phyloP scores from a whole-genome alignment of 306 rosid species.

The Vicia villosa region DNA sequence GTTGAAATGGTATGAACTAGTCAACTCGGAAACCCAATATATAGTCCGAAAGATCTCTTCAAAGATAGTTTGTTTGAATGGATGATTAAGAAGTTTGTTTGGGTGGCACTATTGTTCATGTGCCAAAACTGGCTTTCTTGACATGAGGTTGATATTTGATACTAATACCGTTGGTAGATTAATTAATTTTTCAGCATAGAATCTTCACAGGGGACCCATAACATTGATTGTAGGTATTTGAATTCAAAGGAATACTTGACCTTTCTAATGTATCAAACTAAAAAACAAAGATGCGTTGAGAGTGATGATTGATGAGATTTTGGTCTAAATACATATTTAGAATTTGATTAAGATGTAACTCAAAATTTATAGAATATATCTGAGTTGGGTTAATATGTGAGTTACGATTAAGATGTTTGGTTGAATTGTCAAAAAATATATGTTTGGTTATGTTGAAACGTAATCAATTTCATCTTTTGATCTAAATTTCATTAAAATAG shows the following conservation, averaged over 20 bases:
- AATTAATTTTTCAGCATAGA: slow-evolving; percentile 11
- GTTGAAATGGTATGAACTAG: slow-evolving; percentile 38
- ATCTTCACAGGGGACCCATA: slow-evolving; percentile 32
- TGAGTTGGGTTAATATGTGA: too few relatives aligned
- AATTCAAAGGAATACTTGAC: not conserved
- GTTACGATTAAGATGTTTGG: too few relatives aligned
- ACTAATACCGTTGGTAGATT: slow-evolving; percentile 7
- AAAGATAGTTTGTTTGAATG: slow-evolving; percentile 30
- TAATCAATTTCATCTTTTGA: too few relatives aligned
- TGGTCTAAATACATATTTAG: too few relatives aligned
- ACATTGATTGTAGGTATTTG: not conserved
- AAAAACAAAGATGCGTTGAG: too few relatives aligned
- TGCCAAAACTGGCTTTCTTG: slow-evolving; percentile 35
- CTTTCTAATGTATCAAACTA: not conserved
- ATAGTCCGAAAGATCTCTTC: slow-evolving; percentile 12
- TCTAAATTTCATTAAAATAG: too few relatives aligned
- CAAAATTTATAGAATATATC: too few relatives aligned
- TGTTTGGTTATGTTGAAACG: too few relatives aligned
- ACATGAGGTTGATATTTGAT: slow-evolving; percentile 37
- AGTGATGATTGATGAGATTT: too few relatives aligned
- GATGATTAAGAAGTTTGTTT: slow-evolving; percentile 31
- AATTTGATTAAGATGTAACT: too few relatives aligned
- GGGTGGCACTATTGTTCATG: slow-evolving; percentile 36
- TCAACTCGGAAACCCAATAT: slow-evolving; percentile 43
- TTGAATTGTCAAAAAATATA: too few relatives aligned